Evolutionary conservation across 345 rosid genomes (phyloP).

Genomic region (Arabidopsis suecica): DNA sequence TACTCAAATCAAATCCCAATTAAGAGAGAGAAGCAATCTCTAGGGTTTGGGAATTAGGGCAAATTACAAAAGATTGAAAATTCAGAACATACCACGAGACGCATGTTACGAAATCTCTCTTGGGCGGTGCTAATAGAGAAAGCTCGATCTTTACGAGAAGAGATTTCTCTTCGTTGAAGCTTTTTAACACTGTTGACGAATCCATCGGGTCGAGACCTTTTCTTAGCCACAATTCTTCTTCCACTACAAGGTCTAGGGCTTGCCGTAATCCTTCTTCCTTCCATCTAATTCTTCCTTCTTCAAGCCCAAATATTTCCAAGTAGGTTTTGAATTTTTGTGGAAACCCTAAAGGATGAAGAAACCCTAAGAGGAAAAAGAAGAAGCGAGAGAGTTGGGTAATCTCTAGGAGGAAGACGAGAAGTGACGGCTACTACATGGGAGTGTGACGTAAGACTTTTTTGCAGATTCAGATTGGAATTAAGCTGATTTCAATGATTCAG

Average conservation of each 20-base stretch:
- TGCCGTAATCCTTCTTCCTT: slow-evolving; percentile 84
- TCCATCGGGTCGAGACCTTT: slow-evolving; percentile 64
- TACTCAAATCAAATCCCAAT: not conserved
- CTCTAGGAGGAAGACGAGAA: slow-evolving; percentile 27
- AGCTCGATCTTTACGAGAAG: slow-evolving; percentile 64
- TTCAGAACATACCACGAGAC: slow-evolving; percentile 52
- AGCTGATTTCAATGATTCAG: slow-evolving; percentile 30
- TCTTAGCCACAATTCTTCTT: slow-evolving; percentile 68
- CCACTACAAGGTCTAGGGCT: slow-evolving; percentile 83
- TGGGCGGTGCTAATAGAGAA: slow-evolving; percentile 67
- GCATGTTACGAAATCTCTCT: slow-evolving; percentile 75
- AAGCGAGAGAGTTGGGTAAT: slow-evolving; percentile 7
- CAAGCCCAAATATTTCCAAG: not conserved
- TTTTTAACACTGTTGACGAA: slow-evolving; percentile 73
- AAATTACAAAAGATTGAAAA: not conserved
- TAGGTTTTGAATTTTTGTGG: not conserved
- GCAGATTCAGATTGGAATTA: slow-evolving; percentile 36
- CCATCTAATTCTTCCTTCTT: slow-evolving; percentile 45
- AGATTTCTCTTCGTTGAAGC: slow-evolving; percentile 78
- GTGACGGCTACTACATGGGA: slow-evolving; percentile 41
- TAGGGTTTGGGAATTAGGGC: slow-evolving; percentile 39
- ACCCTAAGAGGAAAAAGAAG: slow-evolving; percentile 12
- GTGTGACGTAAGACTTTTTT: slow-evolving; percentile 32
- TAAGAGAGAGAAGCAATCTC: slow-evolving; percentile 5
- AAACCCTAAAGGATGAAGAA: slow-evolving; percentile 37